phyloP scores from a whole-genome alignment of 1,139 yeast genomes.

The Debaryomyces subglobosus region DNA sequence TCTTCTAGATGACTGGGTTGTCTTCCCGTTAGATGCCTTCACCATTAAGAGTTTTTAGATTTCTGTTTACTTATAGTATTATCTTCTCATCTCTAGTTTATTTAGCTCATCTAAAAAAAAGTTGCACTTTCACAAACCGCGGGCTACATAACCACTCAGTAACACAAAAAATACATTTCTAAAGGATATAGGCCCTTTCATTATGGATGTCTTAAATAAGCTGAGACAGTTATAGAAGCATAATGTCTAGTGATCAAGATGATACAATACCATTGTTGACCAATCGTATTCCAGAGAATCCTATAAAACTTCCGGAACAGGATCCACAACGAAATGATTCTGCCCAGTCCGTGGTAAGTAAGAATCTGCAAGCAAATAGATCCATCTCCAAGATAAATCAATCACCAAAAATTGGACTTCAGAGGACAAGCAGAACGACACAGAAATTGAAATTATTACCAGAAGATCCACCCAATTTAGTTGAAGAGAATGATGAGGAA shows the following conservation, averaged over 20 bases:
- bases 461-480: constrained; percentile 62
- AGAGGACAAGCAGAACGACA: constrained; percentile 83
- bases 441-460: constrained; percentile 87
- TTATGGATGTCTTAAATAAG: background rate
- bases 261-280: constrained; percentile 27
- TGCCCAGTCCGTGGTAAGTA: background rate
- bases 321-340: constrained; percentile 2
- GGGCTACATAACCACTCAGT: background rate
- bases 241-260: constrained; percentile 1
- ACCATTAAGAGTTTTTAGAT: background rate
- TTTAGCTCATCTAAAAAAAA: constrained; percentile 8
- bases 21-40: constrained; percentile 18
- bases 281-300: constrained; percentile 31
- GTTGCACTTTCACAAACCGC: background rate
- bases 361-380: constrained; percentile 21
- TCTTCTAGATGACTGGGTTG: constrained; percentile 59
- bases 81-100: background rate
- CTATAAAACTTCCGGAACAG: constrained; percentile 19
- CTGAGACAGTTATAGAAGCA: background rate
- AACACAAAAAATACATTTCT: background rate
- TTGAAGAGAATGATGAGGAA: constrained; percentile 19
- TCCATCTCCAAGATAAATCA: constrained; percentile 32
- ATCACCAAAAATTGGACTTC: constrained; percentile 68
- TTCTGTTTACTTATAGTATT: background rate
- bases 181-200: background rate